These are phyloP conservation scores for Parasitella parasitica DNA, from an alignment of 371 early-diverging fungal genomes.

Conservation along the genomic window DNA sequence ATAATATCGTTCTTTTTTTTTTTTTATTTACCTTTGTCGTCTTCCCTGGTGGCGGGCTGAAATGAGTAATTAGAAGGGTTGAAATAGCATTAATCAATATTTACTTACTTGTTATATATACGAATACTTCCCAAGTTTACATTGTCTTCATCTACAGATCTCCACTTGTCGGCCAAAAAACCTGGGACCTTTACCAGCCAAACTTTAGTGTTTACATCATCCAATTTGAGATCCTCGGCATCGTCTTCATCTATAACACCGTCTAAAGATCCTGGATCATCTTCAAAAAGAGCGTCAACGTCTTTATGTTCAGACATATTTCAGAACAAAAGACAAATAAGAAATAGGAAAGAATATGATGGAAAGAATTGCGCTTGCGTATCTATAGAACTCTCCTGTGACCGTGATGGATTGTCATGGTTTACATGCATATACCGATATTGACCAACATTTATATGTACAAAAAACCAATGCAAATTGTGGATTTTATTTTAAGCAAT, in stretches of 20 bases:
- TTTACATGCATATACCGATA: not conserved
- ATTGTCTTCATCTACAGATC: slow-evolving; percentile 60
- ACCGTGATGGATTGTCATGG: not conserved
- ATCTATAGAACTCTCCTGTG: not conserved
- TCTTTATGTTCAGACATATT: slow-evolving; percentile 38
- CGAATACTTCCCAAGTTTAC: slow-evolving; percentile 78
- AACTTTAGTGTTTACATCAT: slow-evolving; percentile 79
- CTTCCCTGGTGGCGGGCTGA: slow-evolving; percentile 39
- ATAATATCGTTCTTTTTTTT: no score
- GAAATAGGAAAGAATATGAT: not conserved
- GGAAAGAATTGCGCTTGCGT: not conserved
- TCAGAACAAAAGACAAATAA: not conserved
- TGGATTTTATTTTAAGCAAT: not conserved
- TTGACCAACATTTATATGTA: no score
- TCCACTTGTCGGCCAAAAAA: slow-evolving; percentile 87
- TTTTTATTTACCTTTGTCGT: not conserved
- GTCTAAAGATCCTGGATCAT: slow-evolving; percentile 55
- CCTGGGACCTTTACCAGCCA: slow-evolving; percentile 49
- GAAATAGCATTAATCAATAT: not conserved
- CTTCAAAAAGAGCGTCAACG: slow-evolving; percentile 63
- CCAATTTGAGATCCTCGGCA: slow-evolving; percentile 68
- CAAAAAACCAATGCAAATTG: not conserved
- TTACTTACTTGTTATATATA: slow-evolving; percentile 64
- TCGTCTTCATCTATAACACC: slow-evolving; percentile 65
- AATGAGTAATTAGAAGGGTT: not conserved